A percentile compares a stretch with the other conserved stretches of the same genome.
These are phyloP conservation scores for Globisporangium rhizosaccharum DNA, from an alignment of 352 stramenopile species.

Conservation along the genomic window DNA sequence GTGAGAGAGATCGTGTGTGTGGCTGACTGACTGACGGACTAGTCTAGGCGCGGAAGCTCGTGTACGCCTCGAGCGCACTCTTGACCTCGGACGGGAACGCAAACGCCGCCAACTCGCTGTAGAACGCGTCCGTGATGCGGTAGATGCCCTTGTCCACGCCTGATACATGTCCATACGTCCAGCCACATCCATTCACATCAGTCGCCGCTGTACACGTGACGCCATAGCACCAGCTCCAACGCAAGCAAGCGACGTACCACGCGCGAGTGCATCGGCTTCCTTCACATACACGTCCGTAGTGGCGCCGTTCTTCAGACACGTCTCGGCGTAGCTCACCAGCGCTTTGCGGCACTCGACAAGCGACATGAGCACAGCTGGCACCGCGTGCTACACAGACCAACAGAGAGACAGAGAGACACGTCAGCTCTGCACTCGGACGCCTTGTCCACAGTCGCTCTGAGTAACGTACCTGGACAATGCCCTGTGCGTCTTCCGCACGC, in stretches of 20 bases:
- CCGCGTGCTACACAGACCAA: conserved; percentile 36
- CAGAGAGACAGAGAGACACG: background rate
- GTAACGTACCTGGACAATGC: conserved; percentile 57
- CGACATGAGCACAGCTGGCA: conserved; percentile 60
- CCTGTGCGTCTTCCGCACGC: conserved; percentile 52
- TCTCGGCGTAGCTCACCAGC: conserved; percentile 64
- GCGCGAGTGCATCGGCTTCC: conserved; percentile 48
- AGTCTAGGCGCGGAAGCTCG: conserved; percentile 36
- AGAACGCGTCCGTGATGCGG: conserved; percentile 68
- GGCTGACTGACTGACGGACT: background rate
- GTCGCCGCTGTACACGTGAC: background rate
- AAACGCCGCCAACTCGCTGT: conserved; percentile 52
- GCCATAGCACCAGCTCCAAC: background rate
- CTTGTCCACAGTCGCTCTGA: background rate
- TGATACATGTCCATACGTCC: conserved; percentile 7
- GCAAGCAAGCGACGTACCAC: conserved; percentile 16
- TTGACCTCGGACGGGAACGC: conserved; percentile 43
- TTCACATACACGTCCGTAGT: conserved; percentile 56
- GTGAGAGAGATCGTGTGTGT: background rate
- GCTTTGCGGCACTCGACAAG: conserved; percentile 63
- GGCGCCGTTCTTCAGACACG: conserved; percentile 55
- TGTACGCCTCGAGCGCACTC: conserved; percentile 40
- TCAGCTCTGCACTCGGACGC: conserved; percentile 3
- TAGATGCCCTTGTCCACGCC: conserved; percentile 78
- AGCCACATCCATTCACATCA: background rate